A percentile compares a stretch with the other conserved stretches of the same genome.
phyloP scores from a whole-genome alignment of 2,329 filamentous ascomycete genomes.

The Onygenales sp. region DNA sequence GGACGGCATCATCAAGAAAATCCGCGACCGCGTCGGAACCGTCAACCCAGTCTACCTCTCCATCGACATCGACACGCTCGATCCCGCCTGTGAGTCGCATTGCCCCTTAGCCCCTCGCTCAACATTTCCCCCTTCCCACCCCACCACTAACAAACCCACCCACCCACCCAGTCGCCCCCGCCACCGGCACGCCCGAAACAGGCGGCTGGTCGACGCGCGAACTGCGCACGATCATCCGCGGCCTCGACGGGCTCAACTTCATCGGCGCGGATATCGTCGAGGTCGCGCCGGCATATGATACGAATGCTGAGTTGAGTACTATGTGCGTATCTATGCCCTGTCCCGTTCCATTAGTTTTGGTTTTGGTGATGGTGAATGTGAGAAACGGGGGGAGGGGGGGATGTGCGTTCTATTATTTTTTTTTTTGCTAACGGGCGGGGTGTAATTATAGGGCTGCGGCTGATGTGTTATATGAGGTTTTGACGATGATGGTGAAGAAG shows the following conservation, averaged over 20 bases:
- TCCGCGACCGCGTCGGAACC: conserved; percentile 64
- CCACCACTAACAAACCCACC: background rate
- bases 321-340: conserved; percentile 22
- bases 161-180: conserved; percentile 25
- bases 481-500: conserved; percentile 74
- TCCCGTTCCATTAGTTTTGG: background rate
- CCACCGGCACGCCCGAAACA: conserved; percentile 51
- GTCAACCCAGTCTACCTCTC: conserved; percentile 68
- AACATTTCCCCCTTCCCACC: background rate
- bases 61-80: conserved; percentile 80
- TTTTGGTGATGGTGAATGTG: background rate
- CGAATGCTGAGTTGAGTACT: conserved; percentile 48
- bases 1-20: conserved; percentile 68
- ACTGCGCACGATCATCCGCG: conserved; percentile 49
- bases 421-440: background rate
- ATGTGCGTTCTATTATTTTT: no score
- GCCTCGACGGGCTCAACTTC: conserved; percentile 48
- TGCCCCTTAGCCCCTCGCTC: no score
- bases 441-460: conserved; percentile 26
- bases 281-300: conserved; percentile 54
- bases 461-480: conserved; percentile 65
- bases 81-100: conserved; percentile 59
- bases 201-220: conserved; percentile 55
- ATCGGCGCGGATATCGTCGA: conserved; percentile 54
- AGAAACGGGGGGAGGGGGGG: no score